These are phyloP conservation scores for Aciculosporium take DNA, from an alignment of 2,329 filamentous ascomycete genomes.

Conservation along the genomic window DNA sequence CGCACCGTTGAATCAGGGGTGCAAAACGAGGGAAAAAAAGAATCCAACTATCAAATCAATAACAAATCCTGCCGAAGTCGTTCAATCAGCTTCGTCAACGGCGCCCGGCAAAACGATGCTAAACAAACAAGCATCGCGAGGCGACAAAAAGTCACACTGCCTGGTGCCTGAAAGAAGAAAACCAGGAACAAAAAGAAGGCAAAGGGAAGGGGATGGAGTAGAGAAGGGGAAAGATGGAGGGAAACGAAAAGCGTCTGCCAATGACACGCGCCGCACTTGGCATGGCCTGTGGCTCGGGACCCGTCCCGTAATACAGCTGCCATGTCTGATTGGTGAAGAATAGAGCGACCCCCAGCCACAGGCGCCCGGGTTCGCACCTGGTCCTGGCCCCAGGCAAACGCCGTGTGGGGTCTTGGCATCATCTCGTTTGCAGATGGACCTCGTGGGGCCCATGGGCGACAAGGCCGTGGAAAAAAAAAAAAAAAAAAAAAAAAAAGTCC, in stretches of 20 bases:
- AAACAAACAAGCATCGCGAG: conserved; percentile 11
- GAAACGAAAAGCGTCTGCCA: conserved; percentile 1
- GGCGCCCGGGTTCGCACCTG: background rate
- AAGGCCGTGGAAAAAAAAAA: no score
- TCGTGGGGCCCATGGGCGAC: no score
- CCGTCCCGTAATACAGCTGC: no score
- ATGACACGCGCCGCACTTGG: background rate
- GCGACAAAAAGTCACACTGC: background rate
- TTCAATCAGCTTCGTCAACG: conserved; percentile 6
- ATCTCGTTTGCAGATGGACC: conserved; percentile 11
- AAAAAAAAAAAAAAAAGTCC: no score
- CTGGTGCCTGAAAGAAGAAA: background rate
- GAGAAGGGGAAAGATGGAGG: conserved; percentile 1
- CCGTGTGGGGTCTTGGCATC: background rate
- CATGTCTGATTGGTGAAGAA: no score
- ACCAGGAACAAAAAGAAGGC: background rate
- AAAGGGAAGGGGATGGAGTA: background rate
- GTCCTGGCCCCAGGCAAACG: background rate
- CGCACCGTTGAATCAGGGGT: background rate
- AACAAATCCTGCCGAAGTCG: conserved; percentile 1
- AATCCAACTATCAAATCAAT: conserved; percentile 1
- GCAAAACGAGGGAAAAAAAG: conserved; percentile 1
- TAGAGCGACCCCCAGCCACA: background rate
- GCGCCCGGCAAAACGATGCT: conserved; percentile 5
- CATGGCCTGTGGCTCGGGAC: no score